A percentile compares a stretch with the other conserved stretches of the same genome.
Conservation (phyloP, 1,284 basidiomycete genomes). For the Wolfiporia cocos region DNA sequence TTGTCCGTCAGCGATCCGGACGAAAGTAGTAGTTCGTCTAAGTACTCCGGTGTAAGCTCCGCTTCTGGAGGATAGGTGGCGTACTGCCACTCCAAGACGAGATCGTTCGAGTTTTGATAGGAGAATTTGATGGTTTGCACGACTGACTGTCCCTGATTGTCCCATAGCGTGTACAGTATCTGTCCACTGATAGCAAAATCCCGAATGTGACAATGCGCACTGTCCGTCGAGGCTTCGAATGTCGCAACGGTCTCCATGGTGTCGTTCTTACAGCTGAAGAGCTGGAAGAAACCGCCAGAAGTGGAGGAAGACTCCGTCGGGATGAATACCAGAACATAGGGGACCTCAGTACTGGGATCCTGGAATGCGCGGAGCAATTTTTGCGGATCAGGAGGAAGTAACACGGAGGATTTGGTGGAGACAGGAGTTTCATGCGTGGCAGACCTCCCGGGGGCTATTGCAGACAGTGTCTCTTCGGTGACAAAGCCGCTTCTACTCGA, state of each 20-base stretch:
- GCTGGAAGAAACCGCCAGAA: slow-evolving; percentile 66
- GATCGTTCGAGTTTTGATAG: slow-evolving; percentile 27
- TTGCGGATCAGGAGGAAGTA: slow-evolving; percentile 53
- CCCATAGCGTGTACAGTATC: slow-evolving; percentile 66
- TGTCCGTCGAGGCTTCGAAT: slow-evolving; percentile 53
- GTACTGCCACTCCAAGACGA: slow-evolving; percentile 41
- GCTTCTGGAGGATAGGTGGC: slow-evolving; percentile 56
- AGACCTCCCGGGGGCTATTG: slow-evolving; percentile 32
- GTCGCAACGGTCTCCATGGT: slow-evolving; percentile 47
- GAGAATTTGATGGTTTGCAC: slow-evolving; percentile 50
- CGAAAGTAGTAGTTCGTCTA: slow-evolving; percentile 74
- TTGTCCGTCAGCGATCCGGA: slow-evolving; percentile 71
- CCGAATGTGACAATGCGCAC: slow-evolving; percentile 63
- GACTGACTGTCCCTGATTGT: slow-evolving; percentile 68
- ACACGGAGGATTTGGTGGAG: slow-evolving; percentile 33
- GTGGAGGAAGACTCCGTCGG: slow-evolving; percentile 55
- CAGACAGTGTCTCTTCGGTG: slow-evolving; percentile 44
- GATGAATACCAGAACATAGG: slow-evolving; percentile 59
- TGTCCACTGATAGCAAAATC: slow-evolving; percentile 59
- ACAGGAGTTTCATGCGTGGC: slow-evolving; percentile 26
- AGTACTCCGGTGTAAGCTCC: slow-evolving; percentile 79
- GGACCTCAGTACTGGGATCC: slow-evolving; percentile 31
- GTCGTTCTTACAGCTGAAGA: slow-evolving; percentile 49
- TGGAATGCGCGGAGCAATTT: slow-evolving; percentile 53
- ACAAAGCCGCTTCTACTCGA: slow-evolving; percentile 65